Evolutionary conservation across 106 monocot species (phyloP), one percentile per base, ranked within the genome.

Genomic region (Narthecium ossifragum): DNA sequence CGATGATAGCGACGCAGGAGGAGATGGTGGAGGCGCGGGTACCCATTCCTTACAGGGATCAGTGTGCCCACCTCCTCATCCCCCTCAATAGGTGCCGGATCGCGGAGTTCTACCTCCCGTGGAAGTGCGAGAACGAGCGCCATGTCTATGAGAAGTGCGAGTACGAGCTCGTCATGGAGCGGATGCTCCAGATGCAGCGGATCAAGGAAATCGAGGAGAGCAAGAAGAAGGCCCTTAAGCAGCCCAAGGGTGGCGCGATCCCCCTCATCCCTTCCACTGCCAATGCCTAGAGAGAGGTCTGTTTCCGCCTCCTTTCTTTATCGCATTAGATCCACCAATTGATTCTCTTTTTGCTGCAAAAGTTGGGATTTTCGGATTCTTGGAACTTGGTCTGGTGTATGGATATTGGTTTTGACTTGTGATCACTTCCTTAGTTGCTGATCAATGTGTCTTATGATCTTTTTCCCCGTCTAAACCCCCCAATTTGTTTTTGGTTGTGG

Each of bases 111-210:
- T 98, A 73, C 78, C 84, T 98, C 26, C 96, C 96, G 1, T 98
- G 96, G 96, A 90, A 86, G 78, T 98, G 96, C 76, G 96, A 90
- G 77, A 4, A 38, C 33, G 86, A 98, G 83, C 70, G 90, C 60
- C 90, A 98, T 71, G 22, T 70, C 46, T 98, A 90, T 69, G 90
- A 98, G 90, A 98, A 98, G 71, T 98, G 96, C 78, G 78, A 98
- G 74, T 90, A 98, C 76, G 96, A 98, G 79, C 84, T 98, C 53
- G 96, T 98, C 68, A 90, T 98, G 96, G 96, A 98, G 84, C 75
- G 96, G 22, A 86, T 98, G 84, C 73, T 98, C 41, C 86, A 98
- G 90, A 98, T 98, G 96, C 90, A 90, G 84, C 84, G 84, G 81
- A 90, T 98, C 81, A 74, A 78, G n/a, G 83, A 80, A 46, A 47